Evolutionary conservation across 768 basidiomycete genomes (phyloP).

Genomic region (Agaricus sinodeliciosus): DNA sequence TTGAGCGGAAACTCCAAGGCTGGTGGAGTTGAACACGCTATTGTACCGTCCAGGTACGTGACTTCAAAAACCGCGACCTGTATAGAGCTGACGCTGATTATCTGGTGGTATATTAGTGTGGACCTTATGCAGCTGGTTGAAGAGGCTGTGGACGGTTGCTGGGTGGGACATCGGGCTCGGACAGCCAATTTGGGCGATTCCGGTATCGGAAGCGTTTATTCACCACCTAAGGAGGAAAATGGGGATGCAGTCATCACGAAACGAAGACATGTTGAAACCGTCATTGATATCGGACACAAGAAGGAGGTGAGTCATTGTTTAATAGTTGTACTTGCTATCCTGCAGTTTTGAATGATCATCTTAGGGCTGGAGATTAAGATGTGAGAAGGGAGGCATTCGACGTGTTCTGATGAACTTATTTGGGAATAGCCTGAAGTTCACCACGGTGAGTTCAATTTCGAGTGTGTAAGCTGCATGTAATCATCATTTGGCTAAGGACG

Average conservation of each 20-base stretch:
- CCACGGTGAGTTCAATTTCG: slow-evolving; percentile 43
- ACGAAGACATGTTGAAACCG: slow-evolving; percentile 66
- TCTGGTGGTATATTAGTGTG: slow-evolving; percentile 33
- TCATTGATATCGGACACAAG: slow-evolving; percentile 78
- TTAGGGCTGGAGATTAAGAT: slow-evolving; percentile 81
- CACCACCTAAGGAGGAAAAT: slow-evolving; percentile 63
- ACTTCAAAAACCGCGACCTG: not conserved
- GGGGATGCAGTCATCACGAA: slow-evolving; percentile 32
- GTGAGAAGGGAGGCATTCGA: slow-evolving; percentile 89
- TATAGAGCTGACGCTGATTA: slow-evolving; percentile 4
- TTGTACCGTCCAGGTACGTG: slow-evolving; percentile 57
- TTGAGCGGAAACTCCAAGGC: slow-evolving; percentile 80
- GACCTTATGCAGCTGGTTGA: slow-evolving; percentile 80
- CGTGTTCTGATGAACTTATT: slow-evolving; percentile 93
- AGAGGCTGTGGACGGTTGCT: slow-evolving; percentile 88
- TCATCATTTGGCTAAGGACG: slow-evolving; percentile 41
- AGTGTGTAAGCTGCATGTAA: not conserved
- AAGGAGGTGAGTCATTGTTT: slow-evolving; percentile 42
- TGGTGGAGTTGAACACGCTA: slow-evolving; percentile 72
- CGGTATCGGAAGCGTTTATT: slow-evolving; percentile 90
- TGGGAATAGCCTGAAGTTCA: slow-evolving; percentile 92
- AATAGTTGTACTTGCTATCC: not conserved
- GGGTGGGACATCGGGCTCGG: slow-evolving; percentile 87
- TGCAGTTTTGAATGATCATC: not conserved
- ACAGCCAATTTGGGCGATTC: slow-evolving; percentile 61